Percentiles rank a stretch among this genome's conserved stretches.
Conservation (phyloP, 179 eudicot genomes). For the Amaranthus tricolor region DNA sequence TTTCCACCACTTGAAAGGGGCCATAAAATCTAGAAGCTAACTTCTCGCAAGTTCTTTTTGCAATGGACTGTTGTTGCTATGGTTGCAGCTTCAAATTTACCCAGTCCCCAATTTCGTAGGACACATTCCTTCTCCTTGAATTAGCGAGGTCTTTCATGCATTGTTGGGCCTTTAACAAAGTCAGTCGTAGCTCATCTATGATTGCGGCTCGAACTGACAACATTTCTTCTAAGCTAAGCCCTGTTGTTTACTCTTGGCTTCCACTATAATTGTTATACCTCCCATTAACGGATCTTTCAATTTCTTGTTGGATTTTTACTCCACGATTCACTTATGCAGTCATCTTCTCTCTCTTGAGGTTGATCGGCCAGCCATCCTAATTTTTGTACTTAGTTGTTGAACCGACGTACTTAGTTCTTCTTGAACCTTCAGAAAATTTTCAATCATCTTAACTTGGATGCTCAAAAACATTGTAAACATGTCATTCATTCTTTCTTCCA, state of each 20-base stretch:
- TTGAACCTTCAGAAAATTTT: too few relatives aligned
- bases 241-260: not conserved
- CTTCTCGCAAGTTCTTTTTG: not conserved
- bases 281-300: too few relatives aligned
- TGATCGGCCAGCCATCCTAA: too few relatives aligned
- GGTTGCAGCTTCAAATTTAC: not conserved
- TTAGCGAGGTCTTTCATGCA: not conserved
- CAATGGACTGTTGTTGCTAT: not conserved
- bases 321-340: too few relatives aligned
- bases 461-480: too few relatives aligned
- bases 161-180: not conserved
- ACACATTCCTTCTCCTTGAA: not conserved
- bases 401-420: too few relatives aligned
- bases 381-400: too few relatives aligned
- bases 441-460: too few relatives aligned
- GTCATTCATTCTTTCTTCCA: too few relatives aligned
- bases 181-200: not conserved
- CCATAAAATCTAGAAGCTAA: not conserved
- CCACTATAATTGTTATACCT: too few relatives aligned
- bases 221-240: not conserved
- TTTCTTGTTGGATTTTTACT: too few relatives aligned
- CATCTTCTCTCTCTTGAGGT: too few relatives aligned
- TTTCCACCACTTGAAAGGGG: not conserved
- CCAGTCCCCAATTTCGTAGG: not conserved
- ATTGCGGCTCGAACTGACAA: not conserved